Evolutionary conservation across 768 basidiomycete genomes (phyloP).

Genomic region (Phylloporus sp.): DNA sequence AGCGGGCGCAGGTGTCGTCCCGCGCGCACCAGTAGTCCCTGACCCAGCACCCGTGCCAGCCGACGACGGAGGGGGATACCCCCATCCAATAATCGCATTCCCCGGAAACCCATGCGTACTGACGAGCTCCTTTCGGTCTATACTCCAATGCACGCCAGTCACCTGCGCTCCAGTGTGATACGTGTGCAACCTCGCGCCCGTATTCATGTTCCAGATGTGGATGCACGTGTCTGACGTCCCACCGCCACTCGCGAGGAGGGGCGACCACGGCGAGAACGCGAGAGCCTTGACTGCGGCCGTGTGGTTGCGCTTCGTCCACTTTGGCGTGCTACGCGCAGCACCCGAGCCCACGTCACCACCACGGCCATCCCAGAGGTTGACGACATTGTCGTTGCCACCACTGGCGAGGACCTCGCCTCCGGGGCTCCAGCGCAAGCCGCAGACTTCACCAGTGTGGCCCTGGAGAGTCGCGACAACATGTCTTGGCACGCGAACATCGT

Average conservation of each 20-base stretch:
- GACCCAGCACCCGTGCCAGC: slow-evolving; percentile 44
- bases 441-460: slow-evolving; percentile 91
- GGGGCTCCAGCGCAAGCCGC: slow-evolving; percentile 83
- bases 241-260: slow-evolving; percentile 88
- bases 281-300: slow-evolving; percentile 87
- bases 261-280: slow-evolving; percentile 96
- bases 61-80: slow-evolving; percentile 56
- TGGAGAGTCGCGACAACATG: slow-evolving; percentile 89
- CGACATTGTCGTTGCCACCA: slow-evolving; percentile 97
- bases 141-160: slow-evolving; percentile 85
- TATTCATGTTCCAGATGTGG: slow-evolving; percentile 88
- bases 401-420: slow-evolving; percentile 91
- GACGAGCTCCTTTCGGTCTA: slow-evolving; percentile 83
- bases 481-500: slow-evolving; percentile 83
- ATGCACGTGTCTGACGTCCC: slow-evolving; percentile 92
- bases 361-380: slow-evolving; percentile 95
- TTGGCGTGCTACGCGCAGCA: slow-evolving; percentile 56
- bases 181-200: slow-evolving; percentile 86
- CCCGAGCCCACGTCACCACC: slow-evolving; percentile 48
- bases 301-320: slow-evolving; percentile 91
- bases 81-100: slow-evolving; percentile 76
- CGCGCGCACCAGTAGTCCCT: slow-evolving; percentile 9
- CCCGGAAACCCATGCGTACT: slow-evolving; percentile 95
- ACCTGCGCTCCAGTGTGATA: slow-evolving; percentile 87
- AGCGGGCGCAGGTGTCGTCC: slow-evolving; percentile 13